phyloP scores from a whole-genome alignment of 345 rosid species.

The Hirschfeldia incana region DNA sequence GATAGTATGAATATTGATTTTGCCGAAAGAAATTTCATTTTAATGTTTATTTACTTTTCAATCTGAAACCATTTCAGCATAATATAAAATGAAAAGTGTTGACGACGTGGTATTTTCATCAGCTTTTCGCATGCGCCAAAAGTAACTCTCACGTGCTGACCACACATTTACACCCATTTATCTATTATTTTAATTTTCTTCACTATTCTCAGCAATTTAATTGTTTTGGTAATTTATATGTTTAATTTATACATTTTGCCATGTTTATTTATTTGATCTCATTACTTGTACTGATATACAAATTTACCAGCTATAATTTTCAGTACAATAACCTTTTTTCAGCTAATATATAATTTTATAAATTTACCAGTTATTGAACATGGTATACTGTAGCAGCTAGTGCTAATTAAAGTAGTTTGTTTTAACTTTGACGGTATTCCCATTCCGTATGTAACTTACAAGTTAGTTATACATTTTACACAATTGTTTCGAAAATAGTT shows the following conservation, averaged over 20 bases:
- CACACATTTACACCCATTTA: conserved; percentile 40
- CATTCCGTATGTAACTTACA: not conserved
- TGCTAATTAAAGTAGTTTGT: not conserved
- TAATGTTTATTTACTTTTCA: conserved; percentile 1
- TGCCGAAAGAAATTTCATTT: not conserved
- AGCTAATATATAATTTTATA: not conserved
- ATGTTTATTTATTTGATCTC: not conserved
- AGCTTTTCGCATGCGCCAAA: conserved; percentile 50
- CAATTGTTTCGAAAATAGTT: not conserved
- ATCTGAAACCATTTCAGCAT: conserved; percentile 18
- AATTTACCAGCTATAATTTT: not conserved
- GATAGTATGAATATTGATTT: not conserved
- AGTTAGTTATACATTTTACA: not conserved
- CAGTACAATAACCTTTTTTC: not conserved
- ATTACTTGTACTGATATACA: not conserved
- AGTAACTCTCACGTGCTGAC: conserved; percentile 49
- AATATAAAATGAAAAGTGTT: conserved; percentile 33
- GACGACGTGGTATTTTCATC: conserved; percentile 38
- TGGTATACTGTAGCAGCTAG: not conserved
- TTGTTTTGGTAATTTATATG: not conserved
- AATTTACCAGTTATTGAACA: not conserved
- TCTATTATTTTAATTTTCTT: conserved; percentile 22
- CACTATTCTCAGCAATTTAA: not conserved
- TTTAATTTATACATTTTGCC: not conserved
- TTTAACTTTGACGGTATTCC: not conserved